Evolutionary conservation across 257 asterid species (phyloP), one percentile per base, ranked within the genome.

Genomic region (Gardenia jasminoides): DNA sequence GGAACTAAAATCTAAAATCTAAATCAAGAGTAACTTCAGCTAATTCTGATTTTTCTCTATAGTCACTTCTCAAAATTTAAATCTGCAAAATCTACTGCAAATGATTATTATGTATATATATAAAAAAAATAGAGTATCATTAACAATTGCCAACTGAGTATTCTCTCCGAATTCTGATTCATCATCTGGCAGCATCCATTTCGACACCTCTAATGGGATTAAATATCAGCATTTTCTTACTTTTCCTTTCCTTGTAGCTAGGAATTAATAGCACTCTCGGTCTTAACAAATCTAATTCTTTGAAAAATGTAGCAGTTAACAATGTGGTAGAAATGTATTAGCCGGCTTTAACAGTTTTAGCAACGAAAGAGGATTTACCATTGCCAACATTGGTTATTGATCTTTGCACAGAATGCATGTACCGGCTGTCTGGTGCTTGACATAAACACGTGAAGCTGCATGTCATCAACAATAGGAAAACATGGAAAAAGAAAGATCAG

Each of bases 391-490:
- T n/a, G 24, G 11, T n/a, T 1, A 13, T 71, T n/a, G 47, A 41
- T 22, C 50, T 71, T 44, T 72, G 62, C 64, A 48, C 64, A 15
- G 47, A 16, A 39, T 19, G 30, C 76, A 47, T 47, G 64, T 1
- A 72, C 16, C 6, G 31, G 62, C n/a, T 48, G 24, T 67, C 22
- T 36, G 10, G 26, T 7, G 46, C 52, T 22, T 47, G 64, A 72
- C 59, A 47, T 13, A 16, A 72, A 48, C 76, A 72, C 48, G 76
- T 72, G 76, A 72, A 48, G 64, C 28, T 72, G 13, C 39, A 15
- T 47, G 33, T 72, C 76, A 46, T 17, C 44, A 16, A 28, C 76
- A 72, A 47, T 24, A 28, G 11, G 52, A 72, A 28, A 72, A 71
- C 61, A 46, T 11, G 52, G 24, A 72, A 72, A 72, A 47, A 56